Evolutionary conservation across 768 basidiomycete species (phyloP), one percentile per base, ranked within the genome.

Genomic region (Strobilomyces dryophilus): DNA sequence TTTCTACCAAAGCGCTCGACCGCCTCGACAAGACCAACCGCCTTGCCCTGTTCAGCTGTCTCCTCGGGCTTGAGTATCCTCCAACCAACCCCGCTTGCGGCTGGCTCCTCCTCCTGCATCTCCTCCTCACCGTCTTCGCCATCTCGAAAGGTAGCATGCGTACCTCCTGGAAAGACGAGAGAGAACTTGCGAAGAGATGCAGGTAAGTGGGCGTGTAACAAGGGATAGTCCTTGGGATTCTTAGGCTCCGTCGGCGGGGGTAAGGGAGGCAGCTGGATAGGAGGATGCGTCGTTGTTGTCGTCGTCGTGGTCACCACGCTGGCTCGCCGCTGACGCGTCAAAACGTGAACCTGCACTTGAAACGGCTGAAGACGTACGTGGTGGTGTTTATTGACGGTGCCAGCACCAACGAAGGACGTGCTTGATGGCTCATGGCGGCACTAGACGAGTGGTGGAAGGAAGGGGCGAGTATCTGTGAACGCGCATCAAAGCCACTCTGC

Each of bases 241-340:
- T 84, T 86, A 20, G 89, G 87, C 10, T 82, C 78, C 1, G 79
- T 70, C 4, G 87, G 89, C 3, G 83, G 72, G 9, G 90, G 89
- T 2, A 92, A 71, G 8, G 85, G 72, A 2, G 91, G 91, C 3
- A 93, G 68, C 36, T 82, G 85, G 57, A 93, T 91, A n/a, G 91
- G 91, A 51, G 91, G 86, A 73, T 93, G 92, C 11, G 86, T 83
- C 2, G 92, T 93, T 1, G 91, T 93, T 2, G 92, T 93, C 0
- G 89, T 91, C 2, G 92, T 93, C n/a, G 88, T 92, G 45, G 91
- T 93, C 61, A 90, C 86, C 62, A 93, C 89, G 49, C 91, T 93
- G 65, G 35, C 59, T 39, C 54, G 58, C 46, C 52, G 54, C 24
- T 4, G 29, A 59, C 61, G 56, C 66, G 66, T 63, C 52, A 67